phyloP scores from a whole-genome alignment of 441 rosid genomes.

The Sinapis alba region DNA sequence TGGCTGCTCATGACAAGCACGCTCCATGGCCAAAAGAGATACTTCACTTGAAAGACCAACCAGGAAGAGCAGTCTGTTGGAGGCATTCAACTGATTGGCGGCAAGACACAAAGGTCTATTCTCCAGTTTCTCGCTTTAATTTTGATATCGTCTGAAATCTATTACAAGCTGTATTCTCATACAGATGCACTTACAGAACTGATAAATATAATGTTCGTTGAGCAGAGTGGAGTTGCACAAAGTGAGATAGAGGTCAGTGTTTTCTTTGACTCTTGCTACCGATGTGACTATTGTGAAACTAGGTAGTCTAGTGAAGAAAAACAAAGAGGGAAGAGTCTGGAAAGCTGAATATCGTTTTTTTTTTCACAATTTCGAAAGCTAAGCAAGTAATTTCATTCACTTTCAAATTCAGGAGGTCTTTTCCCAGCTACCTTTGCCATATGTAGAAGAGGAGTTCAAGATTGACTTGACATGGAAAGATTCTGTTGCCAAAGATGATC shows the following conservation, averaged over 20 bases:
- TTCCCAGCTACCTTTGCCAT: constrained; percentile 80
- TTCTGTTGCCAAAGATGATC: constrained; percentile 58
- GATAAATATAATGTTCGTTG: constrained; percentile 67
- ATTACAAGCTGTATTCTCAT: constrained; percentile 39
- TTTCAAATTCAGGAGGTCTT: constrained; percentile 64
- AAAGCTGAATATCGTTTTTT: constrained; percentile 7
- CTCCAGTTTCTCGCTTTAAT: constrained; percentile 51
- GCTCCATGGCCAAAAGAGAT: constrained; percentile 81
- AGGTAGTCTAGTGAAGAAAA: constrained; percentile 16
- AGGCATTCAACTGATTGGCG: constrained; percentile 83
- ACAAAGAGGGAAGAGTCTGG: constrained; percentile 9
- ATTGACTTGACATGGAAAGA: constrained; percentile 68
- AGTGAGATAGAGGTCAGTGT: constrained; percentile 82
- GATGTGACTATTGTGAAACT: not conserved
- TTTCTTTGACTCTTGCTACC: constrained; percentile 20
- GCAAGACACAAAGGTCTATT: constrained; percentile 73
- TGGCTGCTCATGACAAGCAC: constrained; percentile 81
- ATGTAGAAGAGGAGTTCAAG: constrained; percentile 87
- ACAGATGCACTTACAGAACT: constrained; percentile 85
- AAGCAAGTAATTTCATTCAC: constrained; percentile 1
- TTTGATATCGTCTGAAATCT: not conserved
- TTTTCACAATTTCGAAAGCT: constrained; percentile 1
- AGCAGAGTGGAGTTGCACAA: constrained; percentile 73
- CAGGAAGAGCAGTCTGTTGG: constrained; percentile 87
- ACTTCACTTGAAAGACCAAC: constrained; percentile 60